Percentiles rank a stretch among this genome's conserved stretches.
phyloP scores from a whole-genome alignment of 805 yeast species.

The Saccharomycopsis selenospora region DNA sequence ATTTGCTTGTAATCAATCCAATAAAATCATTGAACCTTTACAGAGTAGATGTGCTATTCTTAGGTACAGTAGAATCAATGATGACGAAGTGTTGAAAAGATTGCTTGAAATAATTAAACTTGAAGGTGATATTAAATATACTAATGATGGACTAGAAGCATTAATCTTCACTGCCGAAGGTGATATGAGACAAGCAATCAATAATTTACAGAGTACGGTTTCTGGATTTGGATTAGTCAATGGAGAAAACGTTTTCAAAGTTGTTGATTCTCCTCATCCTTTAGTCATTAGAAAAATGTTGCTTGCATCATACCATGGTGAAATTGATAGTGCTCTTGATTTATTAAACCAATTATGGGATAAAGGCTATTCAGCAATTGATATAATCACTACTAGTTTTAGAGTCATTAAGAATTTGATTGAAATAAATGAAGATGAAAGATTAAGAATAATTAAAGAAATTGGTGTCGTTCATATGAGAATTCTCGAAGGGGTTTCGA shows the following conservation, averaged over 20 bases:
- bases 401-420: conserved; percentile 74
- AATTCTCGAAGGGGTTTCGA: conserved; percentile 85
- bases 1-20: conserved; percentile 95
- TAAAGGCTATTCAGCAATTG: conserved; percentile 90
- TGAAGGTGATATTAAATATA: conserved; percentile 62
- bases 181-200: conserved; percentile 97
- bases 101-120: conserved; percentile 59
- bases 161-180: conserved; percentile 94
- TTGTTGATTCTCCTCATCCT: conserved; percentile 97
- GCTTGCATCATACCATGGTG: conserved; percentile 36
- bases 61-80: conserved; percentile 72
- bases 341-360: conserved; percentile 68
- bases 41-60: conserved; percentile 95
- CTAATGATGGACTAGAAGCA: conserved; percentile 89
- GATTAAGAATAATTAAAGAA: conserved; percentile 73
- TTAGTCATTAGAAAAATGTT: conserved; percentile 68
- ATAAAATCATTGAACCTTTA: conserved; percentile 91
- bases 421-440: conserved; percentile 55
- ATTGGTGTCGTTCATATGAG: conserved; percentile 92
- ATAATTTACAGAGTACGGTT: conserved; percentile 87
- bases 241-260: conserved; percentile 86
- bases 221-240: conserved; percentile 92
- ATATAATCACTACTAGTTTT: conserved; percentile 85
- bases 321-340: conserved; percentile 59
- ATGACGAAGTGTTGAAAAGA: conserved; percentile 76